Conservation (phyloP, 2,329 filamentous ascomycete genomes). For the Colletotrichum zoysiae region DNA sequence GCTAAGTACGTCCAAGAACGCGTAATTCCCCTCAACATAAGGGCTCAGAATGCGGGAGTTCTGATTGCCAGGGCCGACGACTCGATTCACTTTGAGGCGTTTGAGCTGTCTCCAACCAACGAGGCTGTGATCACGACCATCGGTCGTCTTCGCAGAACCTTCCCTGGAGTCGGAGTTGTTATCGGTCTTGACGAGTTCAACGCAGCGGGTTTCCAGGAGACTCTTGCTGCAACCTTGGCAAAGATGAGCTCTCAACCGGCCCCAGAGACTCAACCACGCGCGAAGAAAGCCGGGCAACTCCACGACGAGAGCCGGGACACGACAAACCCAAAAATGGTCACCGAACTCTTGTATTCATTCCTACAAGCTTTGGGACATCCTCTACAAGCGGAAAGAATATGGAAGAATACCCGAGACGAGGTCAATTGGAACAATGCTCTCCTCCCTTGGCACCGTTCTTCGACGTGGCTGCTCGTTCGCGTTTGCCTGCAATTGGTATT, state of each 20-base stretch:
- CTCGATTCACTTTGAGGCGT: conserved; percentile 48
- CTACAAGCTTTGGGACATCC: conserved; percentile 55
- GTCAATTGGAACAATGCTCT: conserved; percentile 55
- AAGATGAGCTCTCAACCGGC: conserved; percentile 48
- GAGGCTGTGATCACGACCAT: conserved; percentile 44
- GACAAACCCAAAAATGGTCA: conserved; percentile 62
- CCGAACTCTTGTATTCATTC: conserved; percentile 59
- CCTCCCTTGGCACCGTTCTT: conserved; percentile 63
- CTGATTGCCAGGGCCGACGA: conserved; percentile 45
- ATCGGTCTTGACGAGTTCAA: conserved; percentile 42
- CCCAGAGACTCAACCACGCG: conserved; percentile 38
- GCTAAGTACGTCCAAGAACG: conserved; percentile 26
- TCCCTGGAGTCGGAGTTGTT: conserved; percentile 46
- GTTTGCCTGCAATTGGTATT: conserved; percentile 59
- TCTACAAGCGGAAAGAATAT: conserved; percentile 49
- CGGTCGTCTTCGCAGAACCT: conserved; percentile 49
- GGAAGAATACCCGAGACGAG: conserved; percentile 68
- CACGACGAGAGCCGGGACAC: conserved; percentile 63
- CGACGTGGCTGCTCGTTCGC: conserved; percentile 67
- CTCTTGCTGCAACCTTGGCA: conserved; percentile 44
- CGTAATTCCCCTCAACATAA: conserved; percentile 47
- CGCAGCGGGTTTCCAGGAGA: conserved; percentile 42
- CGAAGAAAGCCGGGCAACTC: conserved; percentile 53
- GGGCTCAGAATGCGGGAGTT: conserved; percentile 53
- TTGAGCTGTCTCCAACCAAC: conserved; percentile 51